These are phyloP conservation scores for Drosera spatulata DNA, from an alignment of 179 eudicot genomes.

Conservation along the genomic window DNA sequence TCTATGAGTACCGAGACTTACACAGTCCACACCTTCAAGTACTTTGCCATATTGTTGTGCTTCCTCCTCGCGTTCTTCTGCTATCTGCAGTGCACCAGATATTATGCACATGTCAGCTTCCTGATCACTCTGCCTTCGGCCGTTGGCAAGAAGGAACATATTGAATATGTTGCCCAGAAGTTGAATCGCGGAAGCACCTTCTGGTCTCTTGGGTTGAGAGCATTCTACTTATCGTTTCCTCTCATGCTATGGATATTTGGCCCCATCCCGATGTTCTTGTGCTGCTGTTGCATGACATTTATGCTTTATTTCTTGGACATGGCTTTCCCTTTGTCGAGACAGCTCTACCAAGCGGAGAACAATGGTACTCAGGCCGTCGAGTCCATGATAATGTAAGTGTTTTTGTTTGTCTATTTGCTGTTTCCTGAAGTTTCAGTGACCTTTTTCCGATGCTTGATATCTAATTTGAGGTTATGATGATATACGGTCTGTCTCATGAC, in stretches of 20 bases:
- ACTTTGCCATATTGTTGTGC: constrained; percentile 49
- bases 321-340: constrained; percentile 33
- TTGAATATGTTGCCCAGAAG: constrained; percentile 42
- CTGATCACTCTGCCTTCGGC: constrained; percentile 38
- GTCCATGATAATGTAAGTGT: neutral
- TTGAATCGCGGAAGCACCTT: constrained; percentile 52
- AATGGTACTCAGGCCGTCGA: neutral
- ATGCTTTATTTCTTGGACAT: constrained; percentile 59
- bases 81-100: constrained; percentile 56
- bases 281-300: constrained; percentile 41
- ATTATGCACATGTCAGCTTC: constrained; percentile 70
- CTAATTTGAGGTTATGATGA: too few relatives aligned
- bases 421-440: too few relatives aligned
- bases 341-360: constrained; percentile 8
- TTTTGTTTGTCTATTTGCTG: too few relatives aligned
- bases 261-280: constrained; percentile 52
- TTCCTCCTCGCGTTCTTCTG: constrained; percentile 65
- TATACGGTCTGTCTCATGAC: too few relatives aligned
- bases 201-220: constrained; percentile 73
- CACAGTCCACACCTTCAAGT: constrained; percentile 32
- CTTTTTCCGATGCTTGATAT: too few relatives aligned
- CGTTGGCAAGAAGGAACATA: constrained; percentile 20
- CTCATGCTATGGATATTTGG: constrained; percentile 75
- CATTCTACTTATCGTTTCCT: constrained; percentile 71
- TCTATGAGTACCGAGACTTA: constrained; percentile 18